phyloP scores from a whole-genome alignment of 805 yeast species.

The Suhomyces faveliae region DNA sequence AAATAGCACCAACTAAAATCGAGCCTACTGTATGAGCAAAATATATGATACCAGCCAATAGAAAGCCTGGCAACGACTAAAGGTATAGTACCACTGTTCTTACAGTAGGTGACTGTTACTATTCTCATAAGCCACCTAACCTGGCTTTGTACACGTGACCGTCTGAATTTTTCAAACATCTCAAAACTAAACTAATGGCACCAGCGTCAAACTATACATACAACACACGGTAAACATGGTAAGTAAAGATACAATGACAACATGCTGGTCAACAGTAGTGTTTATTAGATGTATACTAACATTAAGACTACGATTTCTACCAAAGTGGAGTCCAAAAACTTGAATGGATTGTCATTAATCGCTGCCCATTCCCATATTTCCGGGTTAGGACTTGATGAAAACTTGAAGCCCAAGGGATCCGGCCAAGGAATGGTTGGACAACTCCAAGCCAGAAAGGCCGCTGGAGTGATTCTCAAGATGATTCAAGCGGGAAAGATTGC shows the following conservation, averaged over 20 bases:
- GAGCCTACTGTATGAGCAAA: no score
- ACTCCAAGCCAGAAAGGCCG: slow-evolving; percentile 90
- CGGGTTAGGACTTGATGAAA: slow-evolving; percentile 94
- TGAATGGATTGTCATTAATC: slow-evolving; percentile 60
- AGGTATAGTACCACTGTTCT: no score
- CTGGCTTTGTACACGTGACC: neutral
- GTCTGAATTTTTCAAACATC: neutral
- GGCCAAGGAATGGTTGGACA: slow-evolving; percentile 99
- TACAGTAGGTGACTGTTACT: neutral
- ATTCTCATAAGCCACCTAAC: neutral
- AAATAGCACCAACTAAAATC: no score
- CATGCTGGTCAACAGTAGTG: neutral
- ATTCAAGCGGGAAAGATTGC: slow-evolving; percentile 93
- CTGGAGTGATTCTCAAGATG: slow-evolving; percentile 90
- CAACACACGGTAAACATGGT: neutral
- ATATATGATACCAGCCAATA: no score
- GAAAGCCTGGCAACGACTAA: no score
- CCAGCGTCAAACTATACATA: neutral
- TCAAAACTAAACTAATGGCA: neutral
- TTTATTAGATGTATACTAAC: slow-evolving; percentile 7
- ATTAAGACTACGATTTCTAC: slow-evolving; percentile 27
- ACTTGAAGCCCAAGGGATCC: slow-evolving; percentile 71
- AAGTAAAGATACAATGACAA: neutral
- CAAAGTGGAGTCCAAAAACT: slow-evolving; percentile 32
- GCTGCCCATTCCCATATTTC: slow-evolving; percentile 99